Evolutionary conservation across 2,329 filamentous ascomycete species (phyloP), one percentile per base, ranked within the genome.

Genomic region (Arthrobotrys conoides): DNA sequence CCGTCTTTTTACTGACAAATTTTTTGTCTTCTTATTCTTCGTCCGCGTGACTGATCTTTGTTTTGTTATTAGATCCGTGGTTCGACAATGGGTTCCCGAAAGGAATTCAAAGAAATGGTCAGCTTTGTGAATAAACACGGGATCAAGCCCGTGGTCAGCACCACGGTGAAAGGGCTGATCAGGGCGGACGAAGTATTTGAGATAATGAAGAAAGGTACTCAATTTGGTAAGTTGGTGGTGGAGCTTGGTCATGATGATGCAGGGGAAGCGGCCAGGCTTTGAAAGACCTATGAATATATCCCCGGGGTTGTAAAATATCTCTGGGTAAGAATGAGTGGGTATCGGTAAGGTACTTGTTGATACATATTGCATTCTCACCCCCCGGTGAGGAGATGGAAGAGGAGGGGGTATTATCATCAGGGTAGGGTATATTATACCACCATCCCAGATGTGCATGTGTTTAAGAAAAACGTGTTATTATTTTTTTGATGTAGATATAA

Each of bases 101-200:
- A 89, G 83, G 96, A 98, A 85, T 98, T 97, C 83, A 87, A 87
- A n/a, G 93, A 96, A 22, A 97, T 98, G 93, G 88, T 97, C 18
- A 22, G 48, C 0, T 97, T 97, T 85, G 92, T 97, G 41, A 87
- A 87, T 12, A 85, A 90, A 80, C 90, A 93, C 80, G 88, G 91
- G 83, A 90, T 97, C 78, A 88, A 86, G 68, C 94, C 95, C 0
- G 87, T 97, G 2, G 89, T 98, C 0, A 96, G 92, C 80, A 88
- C 91, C 66, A 89, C 91, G 0, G 89, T 92, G 14, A 89, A 89
- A 81, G 93, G 93, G 0, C 85, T 97, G 81, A 87, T 90, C n/a
- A 91, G 87, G n/a, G 92, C 98, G 68, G 90, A 98, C 77, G 87
- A 87, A 0, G 84, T 97, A 65, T 98, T 97, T 83, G 90, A 93